Evolutionary conservation across 1,139 yeast genomes (phyloP).

Genomic region (Debaryomycetaceae sp.): DNA sequence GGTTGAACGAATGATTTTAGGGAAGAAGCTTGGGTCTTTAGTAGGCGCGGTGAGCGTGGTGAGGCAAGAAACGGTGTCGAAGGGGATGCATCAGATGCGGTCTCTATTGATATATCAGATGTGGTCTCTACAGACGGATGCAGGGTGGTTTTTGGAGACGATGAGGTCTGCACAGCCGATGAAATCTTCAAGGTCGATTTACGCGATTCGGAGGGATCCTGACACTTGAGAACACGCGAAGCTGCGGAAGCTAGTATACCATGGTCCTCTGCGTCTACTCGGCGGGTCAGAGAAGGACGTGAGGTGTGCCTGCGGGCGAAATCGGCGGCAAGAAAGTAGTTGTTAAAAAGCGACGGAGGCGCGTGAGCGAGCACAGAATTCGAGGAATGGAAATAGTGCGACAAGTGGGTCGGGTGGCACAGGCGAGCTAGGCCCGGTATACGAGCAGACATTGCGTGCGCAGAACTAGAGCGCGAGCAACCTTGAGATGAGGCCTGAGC

Average conservation of each 20-base stretch:
- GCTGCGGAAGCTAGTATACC: conserved; percentile 19
- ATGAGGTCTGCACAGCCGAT: too few species aligned
- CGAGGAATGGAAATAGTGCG: neutral
- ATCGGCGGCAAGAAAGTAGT: neutral
- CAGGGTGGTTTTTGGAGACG: too few species aligned
- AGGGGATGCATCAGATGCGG: too few species aligned
- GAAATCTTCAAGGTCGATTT: conserved; percentile 11
- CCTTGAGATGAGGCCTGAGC: too few species aligned
- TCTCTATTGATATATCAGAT: too few species aligned
- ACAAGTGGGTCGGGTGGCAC: neutral
- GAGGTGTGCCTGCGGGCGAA: neutral
- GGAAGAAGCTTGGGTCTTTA: conserved; percentile 2
- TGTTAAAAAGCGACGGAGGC: neutral
- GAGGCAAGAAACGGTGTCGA: conserved; percentile 54
- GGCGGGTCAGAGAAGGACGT: neutral
- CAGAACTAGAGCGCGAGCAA: neutral
- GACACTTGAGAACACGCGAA: conserved; percentile 28
- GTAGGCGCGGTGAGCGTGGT: conserved; percentile 10
- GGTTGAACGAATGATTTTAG: conserved; percentile 36
- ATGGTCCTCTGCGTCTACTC: conserved; percentile 1
- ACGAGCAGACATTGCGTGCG: neutral
- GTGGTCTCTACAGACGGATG: too few species aligned
- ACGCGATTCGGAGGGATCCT: conserved; percentile 22
- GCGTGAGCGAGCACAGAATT: conserved; percentile 1
- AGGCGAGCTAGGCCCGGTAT: neutral